phyloP scores from a whole-genome alignment of 345 rosid genomes.

The Populus alba region DNA sequence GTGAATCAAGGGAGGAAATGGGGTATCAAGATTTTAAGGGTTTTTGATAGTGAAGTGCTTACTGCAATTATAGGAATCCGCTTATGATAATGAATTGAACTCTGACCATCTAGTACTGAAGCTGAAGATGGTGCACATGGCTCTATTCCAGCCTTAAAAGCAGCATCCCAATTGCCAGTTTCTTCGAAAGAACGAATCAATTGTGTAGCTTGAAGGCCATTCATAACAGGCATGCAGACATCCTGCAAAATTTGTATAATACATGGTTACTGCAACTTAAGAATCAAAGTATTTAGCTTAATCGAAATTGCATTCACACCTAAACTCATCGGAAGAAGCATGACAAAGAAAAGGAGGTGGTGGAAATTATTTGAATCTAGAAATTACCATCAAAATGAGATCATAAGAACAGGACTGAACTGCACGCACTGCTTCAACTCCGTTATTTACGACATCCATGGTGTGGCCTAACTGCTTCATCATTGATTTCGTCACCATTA shows the following conservation, averaged over 20 bases:
- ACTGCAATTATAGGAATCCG: conserved; percentile 86
- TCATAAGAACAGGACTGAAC: conserved; percentile 51
- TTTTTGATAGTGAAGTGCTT: conserved; percentile 18
- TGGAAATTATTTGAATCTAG: not conserved
- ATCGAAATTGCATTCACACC: not conserved
- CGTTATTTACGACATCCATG: conserved; percentile 75
- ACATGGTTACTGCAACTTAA: not conserved
- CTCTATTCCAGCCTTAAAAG: conserved; percentile 67
- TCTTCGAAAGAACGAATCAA: conserved; percentile 83
- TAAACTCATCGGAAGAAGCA: not conserved
- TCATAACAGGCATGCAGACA: conserved; percentile 94
- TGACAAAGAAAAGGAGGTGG: not conserved
- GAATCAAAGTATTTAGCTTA: not conserved
- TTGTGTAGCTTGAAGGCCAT: conserved; percentile 91
- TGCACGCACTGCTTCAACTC: conserved; percentile 78
- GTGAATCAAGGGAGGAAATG: not conserved
- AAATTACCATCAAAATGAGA: conserved; percentile 74
- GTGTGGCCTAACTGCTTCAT: conserved; percentile 80
- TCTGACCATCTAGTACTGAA: conserved; percentile 14
- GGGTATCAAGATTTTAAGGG: not conserved
- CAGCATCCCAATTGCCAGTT: conserved; percentile 80
- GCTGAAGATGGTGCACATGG: conserved; percentile 23
- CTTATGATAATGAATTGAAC: conserved; percentile 19
- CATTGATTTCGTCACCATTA: conserved; percentile 81
- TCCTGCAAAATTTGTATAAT: conserved; percentile 47